Evolutionary conservation across 2,329 filamentous ascomycete genomes (phyloP).

Genomic region (Epichloe amarillans): DNA sequence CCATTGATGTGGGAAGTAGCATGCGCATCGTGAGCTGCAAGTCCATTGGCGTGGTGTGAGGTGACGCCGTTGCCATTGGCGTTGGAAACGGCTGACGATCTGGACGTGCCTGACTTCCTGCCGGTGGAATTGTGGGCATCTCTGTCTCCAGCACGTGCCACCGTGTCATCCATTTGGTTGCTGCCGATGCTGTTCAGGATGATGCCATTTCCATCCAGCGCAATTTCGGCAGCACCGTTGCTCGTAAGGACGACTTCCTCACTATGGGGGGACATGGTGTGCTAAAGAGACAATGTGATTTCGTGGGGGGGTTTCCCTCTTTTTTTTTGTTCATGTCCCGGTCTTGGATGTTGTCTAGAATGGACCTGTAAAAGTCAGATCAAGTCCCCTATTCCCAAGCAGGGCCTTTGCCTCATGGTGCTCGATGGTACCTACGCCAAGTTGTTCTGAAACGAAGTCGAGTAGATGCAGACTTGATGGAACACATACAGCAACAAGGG

Average conservation of each 20-base stretch:
- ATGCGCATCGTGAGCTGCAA: not conserved
- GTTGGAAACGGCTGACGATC: not conserved
- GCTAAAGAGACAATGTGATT: not conserved
- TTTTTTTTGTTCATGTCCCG: no score
- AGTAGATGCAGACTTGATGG: no score
- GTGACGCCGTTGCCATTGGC: conserved; percentile 9
- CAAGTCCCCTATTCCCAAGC: no score
- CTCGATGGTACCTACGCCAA: no score
- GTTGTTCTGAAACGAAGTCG: no score
- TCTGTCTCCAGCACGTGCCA: not conserved
- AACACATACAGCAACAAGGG: no score
- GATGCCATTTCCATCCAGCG: conserved; percentile 6
- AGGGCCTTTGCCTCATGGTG: no score
- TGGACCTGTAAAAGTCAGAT: no score
- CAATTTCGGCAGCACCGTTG: conserved; percentile 11
- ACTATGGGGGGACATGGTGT: conserved; percentile 22
- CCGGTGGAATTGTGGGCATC: conserved; percentile 8
- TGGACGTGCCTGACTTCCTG: not conserved
- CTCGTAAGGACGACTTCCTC: conserved; percentile 17
- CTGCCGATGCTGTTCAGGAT: conserved; percentile 1
- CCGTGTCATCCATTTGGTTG: not conserved
- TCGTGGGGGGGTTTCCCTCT: fast-evolving
- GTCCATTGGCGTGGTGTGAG: not conserved
- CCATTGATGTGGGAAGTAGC: conserved; percentile 8
- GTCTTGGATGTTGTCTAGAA: no score